These are phyloP conservation scores for Cyberlindnera nakhonratchasimensis DNA, from an alignment of 805 yeast genomes.

Conservation along the genomic window DNA sequence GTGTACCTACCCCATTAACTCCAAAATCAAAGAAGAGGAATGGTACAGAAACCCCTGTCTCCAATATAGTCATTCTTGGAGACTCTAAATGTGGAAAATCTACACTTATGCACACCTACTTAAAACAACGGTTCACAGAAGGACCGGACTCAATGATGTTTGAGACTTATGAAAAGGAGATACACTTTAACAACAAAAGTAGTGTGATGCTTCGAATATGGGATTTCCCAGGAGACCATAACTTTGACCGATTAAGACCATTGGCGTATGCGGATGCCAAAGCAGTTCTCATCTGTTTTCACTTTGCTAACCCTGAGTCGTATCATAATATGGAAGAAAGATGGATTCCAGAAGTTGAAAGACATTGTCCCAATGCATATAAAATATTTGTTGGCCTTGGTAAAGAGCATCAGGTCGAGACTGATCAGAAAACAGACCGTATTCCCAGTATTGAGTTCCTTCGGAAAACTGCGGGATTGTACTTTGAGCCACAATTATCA, in stretches of 20 bases:
- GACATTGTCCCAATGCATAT: conserved; percentile 37
- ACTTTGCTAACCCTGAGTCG: conserved; percentile 32
- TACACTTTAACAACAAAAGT: conserved; percentile 19
- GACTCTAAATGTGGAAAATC: conserved; percentile 30
- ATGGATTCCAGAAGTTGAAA: conserved; percentile 42
- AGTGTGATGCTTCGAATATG: conserved; percentile 34
- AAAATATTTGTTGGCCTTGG: conserved; percentile 37
- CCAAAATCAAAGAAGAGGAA: too few species aligned
- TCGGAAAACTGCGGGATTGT: conserved; percentile 33
- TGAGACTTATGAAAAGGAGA: conserved; percentile 24
- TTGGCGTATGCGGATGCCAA: conserved; percentile 39
- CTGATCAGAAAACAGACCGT: conserved; percentile 18
- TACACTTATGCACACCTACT: conserved; percentile 22
- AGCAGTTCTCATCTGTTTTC: conserved; percentile 38
- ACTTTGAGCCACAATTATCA: conserved; percentile 34
- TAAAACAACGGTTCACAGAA: conserved; percentile 13
- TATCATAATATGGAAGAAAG: conserved; percentile 36
- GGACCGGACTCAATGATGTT: conserved; percentile 13
- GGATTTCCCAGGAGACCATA: conserved; percentile 40
- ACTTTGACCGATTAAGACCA: conserved; percentile 40
- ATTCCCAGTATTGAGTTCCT: conserved; percentile 29
- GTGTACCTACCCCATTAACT: background rate
- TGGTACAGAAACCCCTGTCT: background rate
- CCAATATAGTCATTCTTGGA: conserved; percentile 24
- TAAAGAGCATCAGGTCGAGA: conserved; percentile 34